Evolutionary conservation across 371 early-diverging fungal species (phyloP).

Genomic region (Pancytospora epiphaga): DNA sequence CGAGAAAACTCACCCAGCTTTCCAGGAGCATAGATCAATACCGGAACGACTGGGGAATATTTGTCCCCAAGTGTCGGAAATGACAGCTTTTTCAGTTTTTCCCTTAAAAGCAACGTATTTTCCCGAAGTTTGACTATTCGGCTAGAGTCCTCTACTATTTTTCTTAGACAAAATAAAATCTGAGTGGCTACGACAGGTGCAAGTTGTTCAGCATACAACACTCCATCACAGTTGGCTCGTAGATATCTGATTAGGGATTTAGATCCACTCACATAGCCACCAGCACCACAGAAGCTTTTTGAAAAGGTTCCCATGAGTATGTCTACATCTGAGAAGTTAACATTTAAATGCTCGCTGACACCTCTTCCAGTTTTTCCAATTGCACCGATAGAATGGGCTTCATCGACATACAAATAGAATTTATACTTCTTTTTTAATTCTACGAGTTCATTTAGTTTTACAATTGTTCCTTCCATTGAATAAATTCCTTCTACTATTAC

Average conservation of each 20-base stretch:
- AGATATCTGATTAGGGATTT: slow-evolving; percentile 73
- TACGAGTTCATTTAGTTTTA: slow-evolving; percentile 75
- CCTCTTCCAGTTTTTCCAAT: slow-evolving; percentile 81
- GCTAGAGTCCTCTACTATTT: slow-evolving; percentile 65
- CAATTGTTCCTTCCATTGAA: slow-evolving; percentile 94
- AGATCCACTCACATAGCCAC: slow-evolving; percentile 82
- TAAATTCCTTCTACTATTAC: slow-evolving; percentile 93
- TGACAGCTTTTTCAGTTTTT: slow-evolving; percentile 71
- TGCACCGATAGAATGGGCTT: slow-evolving; percentile 97
- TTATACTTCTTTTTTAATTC: slow-evolving; percentile 83
- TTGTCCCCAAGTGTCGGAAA: slow-evolving; percentile 84
- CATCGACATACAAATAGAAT: slow-evolving; percentile 94
- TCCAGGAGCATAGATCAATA: slow-evolving; percentile 85
- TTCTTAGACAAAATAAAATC: slow-evolving; percentile 66
- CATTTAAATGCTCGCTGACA: slow-evolving; percentile 81
- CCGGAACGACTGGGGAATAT: slow-evolving; percentile 87
- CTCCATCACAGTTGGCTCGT: slow-evolving; percentile 69
- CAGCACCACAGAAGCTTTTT: slow-evolving; percentile 94
- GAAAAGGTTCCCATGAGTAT: slow-evolving; percentile 98
- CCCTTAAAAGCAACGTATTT: slow-evolving; percentile 75
- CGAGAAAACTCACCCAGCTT: slow-evolving; percentile 89
- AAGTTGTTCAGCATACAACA: slow-evolving; percentile 81
- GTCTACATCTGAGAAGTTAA: slow-evolving; percentile 79
- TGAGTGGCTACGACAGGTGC: slow-evolving; percentile 80
- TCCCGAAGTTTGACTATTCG: slow-evolving; percentile 71